Evolutionary conservation across 495 filamentous ascomycete species (phyloP).

Genomic region (Cercophora newfieldiana): DNA sequence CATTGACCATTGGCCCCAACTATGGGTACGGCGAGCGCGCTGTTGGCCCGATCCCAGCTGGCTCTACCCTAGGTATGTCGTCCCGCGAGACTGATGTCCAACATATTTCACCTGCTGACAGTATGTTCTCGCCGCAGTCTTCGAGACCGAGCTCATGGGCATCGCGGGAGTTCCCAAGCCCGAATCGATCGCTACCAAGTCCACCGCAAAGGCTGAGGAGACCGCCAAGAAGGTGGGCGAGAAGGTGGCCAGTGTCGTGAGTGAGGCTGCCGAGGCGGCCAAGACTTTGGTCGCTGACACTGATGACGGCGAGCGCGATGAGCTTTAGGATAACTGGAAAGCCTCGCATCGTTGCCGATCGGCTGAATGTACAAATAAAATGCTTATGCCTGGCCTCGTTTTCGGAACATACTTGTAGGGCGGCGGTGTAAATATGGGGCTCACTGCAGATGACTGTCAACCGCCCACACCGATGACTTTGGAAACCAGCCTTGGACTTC

Average conservation of each 20-base stretch:
- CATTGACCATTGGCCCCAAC: constrained; percentile 84
- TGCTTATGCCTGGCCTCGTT: not conserved
- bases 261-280: constrained; percentile 46
- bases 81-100: not conserved
- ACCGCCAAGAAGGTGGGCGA: constrained; percentile 41
- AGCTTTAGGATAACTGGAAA: constrained; percentile 37
- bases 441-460: not conserved
- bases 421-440: not conserved
- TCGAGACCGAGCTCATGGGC: constrained; percentile 88
- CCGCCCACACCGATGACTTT: no score
- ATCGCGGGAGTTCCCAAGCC: constrained; percentile 75
- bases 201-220: constrained; percentile 34
- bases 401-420: not conserved
- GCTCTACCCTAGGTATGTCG: constrained; percentile 67
- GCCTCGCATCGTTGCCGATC: not conserved
- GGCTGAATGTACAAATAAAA: not conserved
- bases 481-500: not conserved
- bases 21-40: constrained; percentile 76
- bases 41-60: constrained; percentile 77
- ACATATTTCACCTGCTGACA: constrained; percentile 26
- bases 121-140: constrained; percentile 52
- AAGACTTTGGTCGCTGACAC: constrained; percentile 49
- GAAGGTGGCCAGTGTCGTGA: constrained; percentile 45
- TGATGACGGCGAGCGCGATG: constrained; percentile 54
- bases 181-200: constrained; percentile 49